Evolutionary conservation across 2,329 filamentous ascomycete species (phyloP), one percentile per base, ranked within the genome.

Genomic region (Decorospora gaudefroyi): DNA sequence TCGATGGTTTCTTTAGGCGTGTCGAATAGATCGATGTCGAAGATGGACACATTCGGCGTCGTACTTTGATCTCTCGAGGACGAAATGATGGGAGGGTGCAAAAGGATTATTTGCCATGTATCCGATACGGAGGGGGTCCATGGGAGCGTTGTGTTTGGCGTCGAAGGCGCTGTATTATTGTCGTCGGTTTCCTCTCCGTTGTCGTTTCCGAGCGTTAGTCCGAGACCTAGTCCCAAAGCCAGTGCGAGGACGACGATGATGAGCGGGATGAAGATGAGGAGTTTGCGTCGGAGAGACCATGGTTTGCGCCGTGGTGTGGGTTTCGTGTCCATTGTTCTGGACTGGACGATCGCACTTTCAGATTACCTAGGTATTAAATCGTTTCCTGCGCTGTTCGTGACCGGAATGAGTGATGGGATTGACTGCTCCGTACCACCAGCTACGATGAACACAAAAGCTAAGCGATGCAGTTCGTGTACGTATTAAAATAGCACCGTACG

Each of bases 41-140:
- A 86, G 30, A 86, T 71, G 4, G 74, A 70, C 0, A 82, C 79
- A 49, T 84, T 72, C 0, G 57, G 76, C 67, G 55, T 78, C 64
- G 63, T 64, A 70, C 46, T 70, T 22, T 22, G 63, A 22, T 60
- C 71, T 53, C n/a, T n/a, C n/a, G 34, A 65, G 2, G 46, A 9
- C 3, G 44, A 44, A 3, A 53, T 13, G 10, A 34, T 10, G 11
- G 49, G 37, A 69, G 67, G 39, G 71, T 65, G 35, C 57, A 65
- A 51, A 13, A 87, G 76, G 30, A 84, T 72, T 39, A 86, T 86
- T 58, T 87, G 83, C 82, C 82, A 87, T 3, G 75, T 75, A 3
- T 72, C 68, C 17, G 75, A 76, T 16, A 77, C 75, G 2, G 64
- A 59, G 2, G 83, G 83, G 43, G 75, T 70, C 82, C 82, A 85